Evolutionary conservation across 2,329 filamentous ascomycete genomes (phyloP).

Genomic region (Phialophora expanda): DNA sequence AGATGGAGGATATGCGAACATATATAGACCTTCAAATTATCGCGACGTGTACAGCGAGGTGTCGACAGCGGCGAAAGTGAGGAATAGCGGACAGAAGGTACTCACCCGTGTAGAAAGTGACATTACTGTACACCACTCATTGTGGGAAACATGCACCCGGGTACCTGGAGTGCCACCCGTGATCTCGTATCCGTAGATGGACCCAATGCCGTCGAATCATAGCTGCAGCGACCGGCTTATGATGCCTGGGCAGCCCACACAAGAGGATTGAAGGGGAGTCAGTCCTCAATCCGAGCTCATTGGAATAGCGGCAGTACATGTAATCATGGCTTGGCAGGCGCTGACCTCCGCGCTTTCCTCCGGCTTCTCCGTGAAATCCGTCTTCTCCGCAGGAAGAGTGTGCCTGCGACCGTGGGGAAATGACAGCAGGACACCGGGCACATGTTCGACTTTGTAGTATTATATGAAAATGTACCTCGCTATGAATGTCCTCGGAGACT

Average conservation of each 20-base stretch:
- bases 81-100: not conserved
- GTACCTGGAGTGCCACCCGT: not conserved
- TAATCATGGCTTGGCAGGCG: slow-evolving; percentile 3
- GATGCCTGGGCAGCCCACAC: not conserved
- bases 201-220: slow-evolving; percentile 5
- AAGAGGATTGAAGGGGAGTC: not conserved
- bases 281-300: not conserved
- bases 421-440: not conserved
- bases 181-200: not conserved
- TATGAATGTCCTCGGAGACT: not conserved
- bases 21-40: not conserved
- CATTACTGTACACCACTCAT: not conserved
- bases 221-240: not conserved
- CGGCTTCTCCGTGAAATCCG: slow-evolving; percentile 1
- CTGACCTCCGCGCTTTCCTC: not conserved
- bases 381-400: not conserved
- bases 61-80: not conserved
- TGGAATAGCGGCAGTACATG: not conserved
- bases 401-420: not conserved
- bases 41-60: not conserved
- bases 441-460: not conserved
- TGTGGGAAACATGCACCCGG: not conserved
- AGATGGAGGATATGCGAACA: not conserved
- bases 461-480: not conserved
- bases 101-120: not conserved